Evolutionary conservation across 2,329 filamentous ascomycete genomes (phyloP).

Genomic region (Colletotrichum chrysophilum): DNA sequence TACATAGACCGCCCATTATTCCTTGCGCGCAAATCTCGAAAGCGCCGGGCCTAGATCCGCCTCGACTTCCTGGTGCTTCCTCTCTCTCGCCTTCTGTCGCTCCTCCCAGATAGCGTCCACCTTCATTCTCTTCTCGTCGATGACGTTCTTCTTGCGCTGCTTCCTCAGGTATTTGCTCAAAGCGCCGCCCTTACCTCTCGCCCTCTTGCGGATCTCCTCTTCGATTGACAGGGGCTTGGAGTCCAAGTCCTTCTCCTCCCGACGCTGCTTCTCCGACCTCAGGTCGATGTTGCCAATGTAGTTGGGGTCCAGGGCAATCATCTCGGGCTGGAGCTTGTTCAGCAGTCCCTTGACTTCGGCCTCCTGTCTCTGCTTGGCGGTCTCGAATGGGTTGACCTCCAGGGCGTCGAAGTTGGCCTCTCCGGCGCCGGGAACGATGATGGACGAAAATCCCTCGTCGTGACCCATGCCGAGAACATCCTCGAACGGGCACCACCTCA

Average conservation of each 20-base stretch:
- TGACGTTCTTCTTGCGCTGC: constrained; percentile 90
- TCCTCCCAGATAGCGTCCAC: constrained; percentile 83
- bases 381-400: constrained; percentile 96
- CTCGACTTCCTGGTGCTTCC: constrained; percentile 67
- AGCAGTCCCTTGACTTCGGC: constrained; percentile 86
- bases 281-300: constrained; percentile 89
- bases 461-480: constrained; percentile 89
- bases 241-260: constrained; percentile 82
- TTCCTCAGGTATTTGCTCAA: constrained; percentile 89
- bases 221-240: constrained; percentile 62
- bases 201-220: constrained; percentile 75
- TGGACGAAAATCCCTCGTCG: constrained; percentile 83
- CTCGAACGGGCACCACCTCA: constrained; percentile 94
- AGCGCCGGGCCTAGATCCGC: constrained; percentile 84
- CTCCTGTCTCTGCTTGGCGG: constrained; percentile 89
- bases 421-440: constrained; percentile 92
- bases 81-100: constrained; percentile 69
- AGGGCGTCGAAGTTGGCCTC: constrained; percentile 96
- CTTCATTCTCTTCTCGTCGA: constrained; percentile 91
- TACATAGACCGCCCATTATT: constrained; percentile 37
- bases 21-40: constrained; percentile 81
- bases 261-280: constrained; percentile 77
- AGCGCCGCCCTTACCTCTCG: constrained; percentile 87
- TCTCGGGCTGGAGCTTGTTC: constrained; percentile 94
- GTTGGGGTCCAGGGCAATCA: constrained; percentile 94